Base-by-base conservation (phyloP, 495 filamentous ascomycete genomes). In the Penicillium ochrochloron region DNA sequence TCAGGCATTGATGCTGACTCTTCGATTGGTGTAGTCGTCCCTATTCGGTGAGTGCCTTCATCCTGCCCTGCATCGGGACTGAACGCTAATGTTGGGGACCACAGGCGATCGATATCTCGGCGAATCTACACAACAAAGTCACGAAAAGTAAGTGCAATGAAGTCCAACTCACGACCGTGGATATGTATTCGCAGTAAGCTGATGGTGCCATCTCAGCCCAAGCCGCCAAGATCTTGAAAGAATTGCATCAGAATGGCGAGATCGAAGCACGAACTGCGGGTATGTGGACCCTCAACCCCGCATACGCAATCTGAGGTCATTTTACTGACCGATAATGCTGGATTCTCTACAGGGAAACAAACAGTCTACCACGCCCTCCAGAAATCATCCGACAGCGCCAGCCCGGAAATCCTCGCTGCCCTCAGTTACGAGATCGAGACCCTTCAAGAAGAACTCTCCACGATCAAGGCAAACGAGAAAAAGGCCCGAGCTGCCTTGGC, bases 51-150 rank as follows among this genome's bases (percentile, higher is more conserved):
- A 54, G 80, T 5, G 8, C 29, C 33, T 56, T 35, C 17, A 31
- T 56, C 53, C 15, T 31, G 8, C 3, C 29, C 15, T 10, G 8
- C 53, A 5, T 37, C 17, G n/a, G 19, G 17, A 5, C 5, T 2
- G 37, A 37, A 21, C 31, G 33, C 53, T 34, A n/a, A 56, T 34
- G 5, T 5, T 21, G 17, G 0, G 19, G 29, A 37, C 10, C 0
- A 1, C n/a, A 88, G 84, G 88, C 87, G 7, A 86, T 81, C 25
- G 89, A 92, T 39, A 77, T 91, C 53, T 88, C 84, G 35, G 79
- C 83, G 23, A 90, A 91, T 72, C 76, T 91, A 29, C 86, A 89
- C 70, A 88, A 89, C 65, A 86, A 85, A 69, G 85, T 91, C 58
- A 85, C 85, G 25, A 91, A 91, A 73, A 73, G 86, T 85, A 64